phyloP scores from a whole-genome alignment of 2,329 filamentous ascomycete species.

The Furcasterigmium sp. region DNA sequence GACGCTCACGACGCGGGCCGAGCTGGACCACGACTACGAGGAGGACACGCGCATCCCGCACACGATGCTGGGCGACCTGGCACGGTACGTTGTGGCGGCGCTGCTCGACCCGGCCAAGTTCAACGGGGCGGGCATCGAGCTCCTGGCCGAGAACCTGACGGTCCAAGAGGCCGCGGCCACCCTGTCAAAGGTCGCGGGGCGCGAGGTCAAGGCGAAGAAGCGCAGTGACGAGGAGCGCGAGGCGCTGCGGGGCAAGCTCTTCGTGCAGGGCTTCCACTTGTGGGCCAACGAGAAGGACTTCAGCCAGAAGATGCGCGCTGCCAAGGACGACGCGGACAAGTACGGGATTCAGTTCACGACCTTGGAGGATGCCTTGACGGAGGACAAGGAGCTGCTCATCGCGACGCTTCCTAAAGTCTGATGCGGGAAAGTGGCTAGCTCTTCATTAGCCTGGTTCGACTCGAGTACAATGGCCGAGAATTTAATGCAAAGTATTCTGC shows the following conservation, averaged over 20 bases:
- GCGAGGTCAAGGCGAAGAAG: constrained; percentile 16
- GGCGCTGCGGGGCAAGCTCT: constrained; percentile 8
- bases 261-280: constrained; percentile 18
- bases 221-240: constrained; percentile 15
- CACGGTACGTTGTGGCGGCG: constrained; percentile 24
- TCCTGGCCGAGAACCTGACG: constrained; percentile 19
- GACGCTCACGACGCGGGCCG: constrained; percentile 17
- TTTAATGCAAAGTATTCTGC: too few species aligned
- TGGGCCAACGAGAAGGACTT: constrained; percentile 19
- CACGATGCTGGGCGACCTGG: constrained; percentile 24
- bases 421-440: too few species aligned
- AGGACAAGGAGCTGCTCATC: constrained; percentile 15
- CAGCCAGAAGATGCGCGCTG: not conserved
- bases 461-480: too few species aligned
- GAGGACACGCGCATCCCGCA: constrained; percentile 16
- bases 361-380: constrained; percentile 16
- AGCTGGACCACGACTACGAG: constrained; percentile 18
- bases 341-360: constrained; percentile 23
- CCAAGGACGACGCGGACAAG: constrained; percentile 13
- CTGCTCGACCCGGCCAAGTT: constrained; percentile 23
- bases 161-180: constrained; percentile 23
- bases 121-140: constrained; percentile 21
- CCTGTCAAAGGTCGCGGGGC: constrained; percentile 22
- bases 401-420: not conserved
- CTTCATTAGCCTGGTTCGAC: too few species aligned